Percentiles rank a stretch among this genome's conserved stretches.
Conservation (phyloP, 495 filamentous ascomycete species). For the Thermothielavioides terrestris region DNA sequence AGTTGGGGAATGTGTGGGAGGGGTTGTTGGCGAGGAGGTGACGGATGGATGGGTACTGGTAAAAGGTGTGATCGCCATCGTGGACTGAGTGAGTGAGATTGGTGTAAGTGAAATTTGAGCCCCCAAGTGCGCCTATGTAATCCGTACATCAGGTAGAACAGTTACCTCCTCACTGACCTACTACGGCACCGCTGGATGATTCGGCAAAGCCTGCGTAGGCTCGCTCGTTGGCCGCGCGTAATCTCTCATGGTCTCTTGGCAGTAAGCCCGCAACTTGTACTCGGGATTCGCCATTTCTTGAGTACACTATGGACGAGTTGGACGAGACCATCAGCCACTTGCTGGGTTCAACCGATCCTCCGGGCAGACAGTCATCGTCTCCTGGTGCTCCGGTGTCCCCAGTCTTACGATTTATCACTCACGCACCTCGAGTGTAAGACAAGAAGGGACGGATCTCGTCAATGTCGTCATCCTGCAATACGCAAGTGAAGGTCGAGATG, state of each 20-base stretch:
- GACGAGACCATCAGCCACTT: too few relatives aligned
- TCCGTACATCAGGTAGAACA: too few relatives aligned
- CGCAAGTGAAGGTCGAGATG: slow-evolving; percentile 28
- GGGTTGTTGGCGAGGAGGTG: slow-evolving; percentile 7
- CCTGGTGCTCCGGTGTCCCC: too few relatives aligned
- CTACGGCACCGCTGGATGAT: slow-evolving; percentile 21
- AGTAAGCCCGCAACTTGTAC: slow-evolving; percentile 9
- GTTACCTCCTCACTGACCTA: too few relatives aligned
- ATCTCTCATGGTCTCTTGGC: slow-evolving; percentile 5
- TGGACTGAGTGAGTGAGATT: slow-evolving; percentile 11
- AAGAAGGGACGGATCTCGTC: slow-evolving; percentile 17
- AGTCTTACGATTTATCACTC: too few relatives aligned
- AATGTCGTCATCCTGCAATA: slow-evolving; percentile 29
- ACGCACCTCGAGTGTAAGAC: slow-evolving; percentile 36
- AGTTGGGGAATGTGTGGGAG: background rate
- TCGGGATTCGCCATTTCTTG: background rate
- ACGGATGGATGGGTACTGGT: slow-evolving; percentile 20
- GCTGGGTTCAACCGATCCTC: too few relatives aligned
- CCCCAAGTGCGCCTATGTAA: too few relatives aligned
- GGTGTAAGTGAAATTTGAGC: background rate
- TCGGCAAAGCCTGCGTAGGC: slow-evolving; percentile 12
- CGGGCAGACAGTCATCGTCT: too few relatives aligned
- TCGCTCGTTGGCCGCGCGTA: slow-evolving; percentile 3
- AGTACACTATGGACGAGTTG: background rate
- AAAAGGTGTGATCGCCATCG: slow-evolving; percentile 14